Evolutionary conservation across 2,329 filamentous ascomycete genomes (phyloP).

Genomic region (Didymella segeticola): DNA sequence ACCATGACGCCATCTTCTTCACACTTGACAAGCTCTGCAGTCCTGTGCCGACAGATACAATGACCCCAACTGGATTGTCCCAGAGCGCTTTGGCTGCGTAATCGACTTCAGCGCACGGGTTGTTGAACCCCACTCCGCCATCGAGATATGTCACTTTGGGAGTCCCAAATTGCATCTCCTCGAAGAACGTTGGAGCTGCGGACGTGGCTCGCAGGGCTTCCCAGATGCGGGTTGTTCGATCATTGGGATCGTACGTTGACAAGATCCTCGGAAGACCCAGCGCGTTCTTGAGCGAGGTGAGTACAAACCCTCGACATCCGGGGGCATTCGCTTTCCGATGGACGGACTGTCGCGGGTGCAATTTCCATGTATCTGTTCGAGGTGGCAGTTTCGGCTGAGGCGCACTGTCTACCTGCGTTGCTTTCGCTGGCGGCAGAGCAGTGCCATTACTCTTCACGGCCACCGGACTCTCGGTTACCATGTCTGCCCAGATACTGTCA

Average conservation of each 20-base stretch:
- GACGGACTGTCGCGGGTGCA: slow-evolving; percentile 43
- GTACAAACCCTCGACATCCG: slow-evolving; percentile 49
- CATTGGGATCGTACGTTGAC: slow-evolving; percentile 50
- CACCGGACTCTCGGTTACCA: slow-evolving; percentile 38
- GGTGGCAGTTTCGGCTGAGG: slow-evolving; percentile 21
- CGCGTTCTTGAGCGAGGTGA: slow-evolving; percentile 49
- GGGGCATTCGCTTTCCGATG: slow-evolving; percentile 41
- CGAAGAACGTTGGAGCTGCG: slow-evolving; percentile 59
- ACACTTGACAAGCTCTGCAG: slow-evolving; percentile 49
- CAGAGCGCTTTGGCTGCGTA: slow-evolving; percentile 53
- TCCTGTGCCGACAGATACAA: slow-evolving; percentile 50
- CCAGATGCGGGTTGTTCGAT: slow-evolving; percentile 53
- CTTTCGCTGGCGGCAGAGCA: slow-evolving; percentile 6
- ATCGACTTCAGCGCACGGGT: slow-evolving; percentile 60
- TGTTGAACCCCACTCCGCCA: slow-evolving; percentile 58
- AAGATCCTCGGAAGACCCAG: slow-evolving; percentile 47
- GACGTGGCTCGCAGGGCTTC: slow-evolving; percentile 60
- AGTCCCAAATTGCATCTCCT: slow-evolving; percentile 58
- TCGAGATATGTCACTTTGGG: slow-evolving; percentile 58
- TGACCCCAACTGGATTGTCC: slow-evolving; percentile 47
- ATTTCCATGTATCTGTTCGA: slow-evolving; percentile 42
- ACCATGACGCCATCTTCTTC: slow-evolving; percentile 46
- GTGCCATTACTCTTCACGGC: slow-evolving; percentile 25
- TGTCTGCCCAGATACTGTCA: slow-evolving; percentile 47
- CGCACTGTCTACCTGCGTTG: slow-evolving; percentile 22